Evolutionary conservation across 345 rosid genomes (phyloP), one percentile per base, ranked within the genome.

Genomic region (Mercurialis annua): DNA sequence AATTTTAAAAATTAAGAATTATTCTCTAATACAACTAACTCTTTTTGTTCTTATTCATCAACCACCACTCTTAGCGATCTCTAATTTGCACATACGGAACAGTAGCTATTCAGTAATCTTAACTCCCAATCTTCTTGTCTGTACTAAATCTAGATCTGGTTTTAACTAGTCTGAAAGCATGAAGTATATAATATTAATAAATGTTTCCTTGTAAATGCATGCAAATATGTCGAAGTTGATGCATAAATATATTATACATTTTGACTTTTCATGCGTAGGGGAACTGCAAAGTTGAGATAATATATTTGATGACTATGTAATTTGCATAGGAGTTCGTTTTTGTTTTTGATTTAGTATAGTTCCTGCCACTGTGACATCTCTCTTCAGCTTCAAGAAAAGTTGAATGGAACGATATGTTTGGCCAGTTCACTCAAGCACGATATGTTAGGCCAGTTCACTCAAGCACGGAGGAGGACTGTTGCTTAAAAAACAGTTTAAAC

Each of bases 191-290:
- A n/a, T n/a, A n/a, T n/a, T n/a, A n/a, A n/a, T n/a, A n/a, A n/a
- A n/a, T n/a, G n/a, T n/a, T n/a, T n/a, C 2, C 11, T n/a, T 57
- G 61, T 12, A 57, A 57, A 29, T 62, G 44, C 52, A 62, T 12
- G 38, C 23, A 29, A 18, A 62, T n/a, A 62, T 46, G 26, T 20
- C 24, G 14, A 46, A 60, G 31, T 44, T 16, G 42, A n/a, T n/a
- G n/a, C n/a, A n/a, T n/a, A 38, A 23, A 40, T 49, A 40, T 24
- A 29, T 17, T 15, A 33, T n/a, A 57, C n/a, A 31, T 17, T 57
- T 33, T n/a, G 33, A 18, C 43, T 8, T 33, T 33, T 18, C 15
- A 53, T 24, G 27, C 18, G 17, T 24, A 16, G 1, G 26, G 57
- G 55, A 6, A 30, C 55, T 23, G 15, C 58, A 26, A 53, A 2